A percentile compares a stretch with the other conserved stretches of the same genome.
These are phyloP conservation scores for Alternaria ventricosa DNA, from an alignment of 2,329 filamentous ascomycete species.

Conservation along the genomic window DNA sequence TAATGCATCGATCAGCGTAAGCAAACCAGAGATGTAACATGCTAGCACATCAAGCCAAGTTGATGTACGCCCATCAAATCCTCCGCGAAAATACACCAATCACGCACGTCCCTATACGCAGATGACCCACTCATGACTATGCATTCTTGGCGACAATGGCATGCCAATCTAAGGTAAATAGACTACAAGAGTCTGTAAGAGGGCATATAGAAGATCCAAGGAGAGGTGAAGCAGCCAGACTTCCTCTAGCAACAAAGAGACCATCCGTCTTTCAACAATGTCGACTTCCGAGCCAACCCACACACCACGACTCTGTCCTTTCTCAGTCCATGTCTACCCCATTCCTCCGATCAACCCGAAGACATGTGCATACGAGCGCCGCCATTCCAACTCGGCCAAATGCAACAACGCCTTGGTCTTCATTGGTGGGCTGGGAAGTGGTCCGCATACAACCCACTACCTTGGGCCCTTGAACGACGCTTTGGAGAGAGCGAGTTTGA, in stretches of 20 bases:
- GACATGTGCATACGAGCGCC: conserved; percentile 22
- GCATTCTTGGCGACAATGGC: neutral
- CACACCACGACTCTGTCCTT: neutral
- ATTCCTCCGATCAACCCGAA: conserved; percentile 8
- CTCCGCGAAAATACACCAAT: conserved; percentile 2
- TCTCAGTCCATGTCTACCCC: conserved; percentile 17
- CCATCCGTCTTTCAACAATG: neutral
- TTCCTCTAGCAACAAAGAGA: neutral
- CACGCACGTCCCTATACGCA: neutral
- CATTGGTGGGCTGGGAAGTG: conserved; percentile 24
- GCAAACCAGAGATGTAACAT: neutral
- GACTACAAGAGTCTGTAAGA: neutral
- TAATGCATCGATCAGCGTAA: neutral
- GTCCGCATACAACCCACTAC: conserved; percentile 17
- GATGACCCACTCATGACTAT: neutral
- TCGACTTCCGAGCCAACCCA: neutral
- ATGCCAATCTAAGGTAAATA: neutral
- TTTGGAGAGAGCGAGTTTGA: neutral
- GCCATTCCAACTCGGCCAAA: conserved; percentile 2
- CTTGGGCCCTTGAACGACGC: neutral
- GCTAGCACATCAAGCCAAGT: neutral
- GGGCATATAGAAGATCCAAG: neutral
- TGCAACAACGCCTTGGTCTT: conserved; percentile 21
- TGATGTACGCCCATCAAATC: neutral
- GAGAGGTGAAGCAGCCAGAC: neutral